Conservation (phyloP, 305 asterid genomes). For the Rubia peregrina region DNA sequence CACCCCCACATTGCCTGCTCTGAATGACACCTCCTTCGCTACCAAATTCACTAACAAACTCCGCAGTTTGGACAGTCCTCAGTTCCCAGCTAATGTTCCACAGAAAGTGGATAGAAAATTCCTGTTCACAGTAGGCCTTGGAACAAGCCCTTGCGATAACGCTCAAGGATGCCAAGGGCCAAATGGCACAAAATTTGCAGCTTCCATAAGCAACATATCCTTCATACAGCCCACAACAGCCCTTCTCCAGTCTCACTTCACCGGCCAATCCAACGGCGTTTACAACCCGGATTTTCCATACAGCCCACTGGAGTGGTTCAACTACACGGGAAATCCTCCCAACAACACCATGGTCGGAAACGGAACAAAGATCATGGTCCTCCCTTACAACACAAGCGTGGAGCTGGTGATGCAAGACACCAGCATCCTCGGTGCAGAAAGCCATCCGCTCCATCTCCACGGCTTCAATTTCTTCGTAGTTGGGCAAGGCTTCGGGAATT, state of each 20-base stretch:
- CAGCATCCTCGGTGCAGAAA: constrained; percentile 58
- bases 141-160: constrained; percentile 44
- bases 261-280: constrained; percentile 35
- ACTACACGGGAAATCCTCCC: constrained; percentile 48
- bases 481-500: constrained; percentile 59
- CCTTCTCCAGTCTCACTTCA: constrained; percentile 45
- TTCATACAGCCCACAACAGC: constrained; percentile 41
- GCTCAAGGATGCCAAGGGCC: constrained; percentile 50
- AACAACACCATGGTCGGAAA: constrained; percentile 41
- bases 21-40: constrained; percentile 42
- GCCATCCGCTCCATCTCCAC: constrained; percentile 61
- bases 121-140: constrained; percentile 43
- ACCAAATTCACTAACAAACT: constrained; percentile 31
- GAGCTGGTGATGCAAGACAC: constrained; percentile 61
- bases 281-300: constrained; percentile 41
- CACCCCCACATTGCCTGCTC: constrained; percentile 37
- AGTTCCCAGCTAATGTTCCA: constrained; percentile 51
- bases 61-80: constrained; percentile 39
- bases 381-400: constrained; percentile 40
- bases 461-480: constrained; percentile 57
- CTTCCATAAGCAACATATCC: constrained; percentile 45
- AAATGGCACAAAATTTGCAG: constrained; percentile 43
- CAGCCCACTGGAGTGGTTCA: constrained; percentile 42
- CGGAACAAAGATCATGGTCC: constrained; percentile 40
- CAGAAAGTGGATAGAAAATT: constrained; percentile 31